Conservation (phyloP, 768 basidiomycete species). For the Coprinopsis marcescibilis region DNA sequence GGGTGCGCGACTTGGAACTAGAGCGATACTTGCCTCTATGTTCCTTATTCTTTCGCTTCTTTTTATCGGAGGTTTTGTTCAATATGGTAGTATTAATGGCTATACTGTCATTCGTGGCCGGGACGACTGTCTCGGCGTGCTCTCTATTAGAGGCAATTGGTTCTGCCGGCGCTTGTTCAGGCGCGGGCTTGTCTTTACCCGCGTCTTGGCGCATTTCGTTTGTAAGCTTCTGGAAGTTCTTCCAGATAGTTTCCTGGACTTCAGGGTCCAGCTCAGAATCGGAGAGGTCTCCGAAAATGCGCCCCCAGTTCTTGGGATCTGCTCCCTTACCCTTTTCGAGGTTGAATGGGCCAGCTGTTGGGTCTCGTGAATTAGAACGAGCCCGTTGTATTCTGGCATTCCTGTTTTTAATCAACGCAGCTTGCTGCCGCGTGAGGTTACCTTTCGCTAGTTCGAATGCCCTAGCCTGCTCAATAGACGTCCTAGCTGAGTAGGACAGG, state of each 20-base stretch:
- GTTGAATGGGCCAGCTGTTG: constrained; percentile 9
- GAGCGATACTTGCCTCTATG: background rate
- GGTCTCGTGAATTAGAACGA: background rate
- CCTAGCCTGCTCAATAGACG: background rate
- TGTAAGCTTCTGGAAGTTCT: too few relatives aligned
- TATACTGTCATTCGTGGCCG: background rate
- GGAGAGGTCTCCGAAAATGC: background rate
- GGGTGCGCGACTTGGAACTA: background rate
- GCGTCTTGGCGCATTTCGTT: too few relatives aligned
- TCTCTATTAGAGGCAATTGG: background rate
- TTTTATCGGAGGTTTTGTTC: background rate
- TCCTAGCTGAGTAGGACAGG: background rate
- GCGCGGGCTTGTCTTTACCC: background rate
- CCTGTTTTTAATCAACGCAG: background rate
- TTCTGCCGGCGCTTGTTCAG: background rate
- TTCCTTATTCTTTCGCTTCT: constrained; percentile 1
- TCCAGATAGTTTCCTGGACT: background rate
- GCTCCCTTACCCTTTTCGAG: constrained; percentile 11
- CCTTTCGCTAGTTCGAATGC: background rate
- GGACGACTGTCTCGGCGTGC: background rate
- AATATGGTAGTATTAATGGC: background rate
- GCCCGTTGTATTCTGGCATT: background rate
- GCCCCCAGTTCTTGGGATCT: constrained; percentile 14
- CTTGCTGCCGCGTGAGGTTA: background rate
- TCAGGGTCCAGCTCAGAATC: background rate